phyloP scores from a whole-genome alignment of 2,329 filamentous ascomycete species.

The Colletotrichum tanaceti region DNA sequence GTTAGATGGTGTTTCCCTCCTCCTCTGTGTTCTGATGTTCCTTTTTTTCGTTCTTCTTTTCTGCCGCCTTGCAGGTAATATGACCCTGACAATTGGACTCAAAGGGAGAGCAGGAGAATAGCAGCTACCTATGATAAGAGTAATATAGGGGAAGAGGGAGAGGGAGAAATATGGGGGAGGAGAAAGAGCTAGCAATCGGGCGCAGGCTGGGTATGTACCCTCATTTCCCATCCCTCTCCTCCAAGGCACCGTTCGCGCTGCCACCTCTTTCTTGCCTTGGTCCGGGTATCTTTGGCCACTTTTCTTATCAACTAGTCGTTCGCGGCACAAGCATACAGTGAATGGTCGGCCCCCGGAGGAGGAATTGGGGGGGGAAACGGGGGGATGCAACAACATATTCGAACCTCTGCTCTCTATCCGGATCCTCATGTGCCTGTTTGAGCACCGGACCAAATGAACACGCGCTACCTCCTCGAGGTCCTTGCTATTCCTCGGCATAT shows the following conservation, averaged over 20 bases:
- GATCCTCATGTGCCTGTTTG: not conserved
- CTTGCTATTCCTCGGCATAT: slow-evolving; percentile 19
- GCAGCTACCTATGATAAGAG: too few relatives aligned
- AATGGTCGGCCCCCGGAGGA: slow-evolving; percentile 14
- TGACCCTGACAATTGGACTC: too few relatives aligned
- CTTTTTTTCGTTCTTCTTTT: not conserved
- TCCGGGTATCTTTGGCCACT: not conserved
- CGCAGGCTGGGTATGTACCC: slow-evolving; percentile 5
- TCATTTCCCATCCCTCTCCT: slow-evolving; percentile 7
- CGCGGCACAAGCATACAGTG: not conserved
- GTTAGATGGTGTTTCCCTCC: not conserved
- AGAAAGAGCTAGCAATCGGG: not conserved
- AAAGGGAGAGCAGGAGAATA: not conserved
- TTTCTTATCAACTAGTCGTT: not conserved
- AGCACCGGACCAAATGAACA: not conserved
- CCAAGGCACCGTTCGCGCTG: not conserved
- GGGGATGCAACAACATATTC: not conserved
- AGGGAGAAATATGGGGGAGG: not conserved
- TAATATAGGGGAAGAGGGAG: not conserved
- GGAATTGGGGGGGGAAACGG: slow-evolving; percentile 28
- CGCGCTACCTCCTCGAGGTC: not conserved
- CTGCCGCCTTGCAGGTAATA: not conserved
- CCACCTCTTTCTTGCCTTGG: not conserved
- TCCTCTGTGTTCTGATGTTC: too few relatives aligned
- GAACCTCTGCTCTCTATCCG: not conserved